Evolutionary conservation across 2,329 filamentous ascomycete species (phyloP), one percentile per base, ranked within the genome.

Genomic region (Xylaria sp.): DNA sequence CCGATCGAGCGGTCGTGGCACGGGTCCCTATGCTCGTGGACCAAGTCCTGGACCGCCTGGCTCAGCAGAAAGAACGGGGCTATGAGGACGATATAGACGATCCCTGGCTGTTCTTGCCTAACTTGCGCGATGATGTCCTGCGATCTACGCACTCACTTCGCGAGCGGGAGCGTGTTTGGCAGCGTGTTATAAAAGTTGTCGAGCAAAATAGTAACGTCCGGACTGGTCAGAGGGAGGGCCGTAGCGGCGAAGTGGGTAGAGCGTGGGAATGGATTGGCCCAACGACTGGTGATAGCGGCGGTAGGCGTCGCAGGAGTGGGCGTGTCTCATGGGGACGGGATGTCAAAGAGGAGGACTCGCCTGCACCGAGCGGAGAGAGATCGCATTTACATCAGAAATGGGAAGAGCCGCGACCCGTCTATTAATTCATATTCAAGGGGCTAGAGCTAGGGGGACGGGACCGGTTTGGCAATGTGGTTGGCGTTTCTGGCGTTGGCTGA

Each of bases 151-250:
- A 97, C 79, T 91, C 88, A 3, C 86, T 94, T 23, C 85, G 86
- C 9, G 88, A 94, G 74, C 87, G 96, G 44, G 92, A 96, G 77
- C 88, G 89, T 65, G 84, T 99, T 59, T 99, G 97, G 96, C 87
- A 89, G 71, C 89, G 89, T 59, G 96, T 99, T 23, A 88, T 89
- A 73, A 88, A 85, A 60, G 91, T 98, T 61, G 94, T 99, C 0
- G 96, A 99, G 81, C 90, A 90, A 80, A 99, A 99, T 79, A 92
- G 93, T 68, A 99, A 99, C 77, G 92, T 99, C 17, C 88, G 96
- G 49, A 93, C 87, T 0, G 84, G 87, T 81, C 81, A 94, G 86
- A 82, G 94, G 83, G 83, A 92, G 86, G 81, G 90, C 56, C 82
- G 84, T 62, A 90, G 85, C 73, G 89, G 89, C 40, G 89, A 91